Percentiles rank a stretch among this genome's conserved stretches.
phyloP scores from a whole-genome alignment of 345 rosid genomes.

The Durio zibethinus region DNA sequence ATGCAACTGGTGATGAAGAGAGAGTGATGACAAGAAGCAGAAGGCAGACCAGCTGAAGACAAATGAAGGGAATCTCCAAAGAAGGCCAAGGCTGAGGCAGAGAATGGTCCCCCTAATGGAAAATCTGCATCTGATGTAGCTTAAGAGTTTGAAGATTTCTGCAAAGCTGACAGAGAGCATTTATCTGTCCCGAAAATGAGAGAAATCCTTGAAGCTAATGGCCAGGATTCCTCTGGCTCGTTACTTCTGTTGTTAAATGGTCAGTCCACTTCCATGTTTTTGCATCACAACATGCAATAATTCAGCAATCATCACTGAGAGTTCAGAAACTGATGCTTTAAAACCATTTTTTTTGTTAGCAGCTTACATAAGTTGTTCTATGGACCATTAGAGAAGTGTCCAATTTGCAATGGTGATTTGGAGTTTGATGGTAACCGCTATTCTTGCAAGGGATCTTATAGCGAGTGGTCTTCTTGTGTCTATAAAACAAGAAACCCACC shows the following conservation, averaged over 20 bases:
- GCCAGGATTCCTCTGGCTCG: slow-evolving; percentile 57
- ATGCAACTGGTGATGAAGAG: slow-evolving; percentile 48
- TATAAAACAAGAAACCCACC: slow-evolving; percentile 55
- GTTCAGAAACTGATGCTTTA: neutral
- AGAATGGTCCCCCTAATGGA: slow-evolving; percentile 21
- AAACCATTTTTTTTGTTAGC: neutral
- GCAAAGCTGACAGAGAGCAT: slow-evolving; percentile 45
- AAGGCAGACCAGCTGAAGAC: slow-evolving; percentile 61
- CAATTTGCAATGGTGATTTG: slow-evolving; percentile 47
- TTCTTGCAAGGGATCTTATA: slow-evolving; percentile 57
- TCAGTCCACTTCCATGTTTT: neutral
- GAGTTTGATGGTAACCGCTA: slow-evolving; percentile 52
- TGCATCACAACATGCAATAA: neutral
- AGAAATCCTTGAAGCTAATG: slow-evolving; percentile 56
- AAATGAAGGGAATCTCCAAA: slow-evolving; percentile 62
- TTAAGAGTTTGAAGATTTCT: slow-evolving; percentile 51
- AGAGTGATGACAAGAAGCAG: slow-evolving; percentile 69
- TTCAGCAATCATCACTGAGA: neutral
- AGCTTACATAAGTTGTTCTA: slow-evolving; percentile 67
- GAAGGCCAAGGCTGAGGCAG: slow-evolving; percentile 48
- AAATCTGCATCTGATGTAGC: slow-evolving; percentile 25
- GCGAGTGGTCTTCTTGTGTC: slow-evolving; percentile 85
- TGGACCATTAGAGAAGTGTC: slow-evolving; percentile 61
- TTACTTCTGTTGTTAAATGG: slow-evolving; percentile 40
- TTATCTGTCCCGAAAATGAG: slow-evolving; percentile 54